These are phyloP conservation scores for Coleophoma cylindrospora DNA, from an alignment of 2,329 filamentous ascomycete species.

Conservation along the genomic window DNA sequence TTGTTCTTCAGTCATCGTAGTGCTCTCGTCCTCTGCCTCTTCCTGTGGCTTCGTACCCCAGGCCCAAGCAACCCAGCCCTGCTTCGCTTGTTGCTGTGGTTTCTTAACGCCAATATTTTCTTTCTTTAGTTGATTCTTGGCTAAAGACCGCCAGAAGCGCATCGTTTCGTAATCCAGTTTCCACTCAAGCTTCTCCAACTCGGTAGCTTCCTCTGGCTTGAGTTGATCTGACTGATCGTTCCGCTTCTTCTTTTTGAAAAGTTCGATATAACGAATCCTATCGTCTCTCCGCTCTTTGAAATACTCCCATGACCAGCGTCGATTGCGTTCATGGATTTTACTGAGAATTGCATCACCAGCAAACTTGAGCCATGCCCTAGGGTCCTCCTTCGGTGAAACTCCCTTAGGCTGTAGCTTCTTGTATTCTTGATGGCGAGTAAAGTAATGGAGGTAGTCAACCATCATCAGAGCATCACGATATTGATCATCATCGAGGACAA, in stretches of 20 bases:
- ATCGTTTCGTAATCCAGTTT: slow-evolving; percentile 93
- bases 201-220: slow-evolving; percentile 62
- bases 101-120: slow-evolving; percentile 90
- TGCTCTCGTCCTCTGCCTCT: slow-evolving; percentile 66
- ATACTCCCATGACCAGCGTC: slow-evolving; percentile 92
- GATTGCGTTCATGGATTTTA: slow-evolving; percentile 93
- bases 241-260: slow-evolving; percentile 89
- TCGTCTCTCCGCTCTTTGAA: slow-evolving; percentile 91
- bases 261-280: slow-evolving; percentile 78
- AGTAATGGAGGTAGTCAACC: slow-evolving; percentile 97
- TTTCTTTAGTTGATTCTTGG: slow-evolving; percentile 89
- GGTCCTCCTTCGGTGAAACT: slow-evolving; percentile 78
- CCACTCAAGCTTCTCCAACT: slow-evolving; percentile 72
- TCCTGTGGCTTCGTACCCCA: slow-evolving; percentile 71
- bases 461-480: slow-evolving; percentile 98
- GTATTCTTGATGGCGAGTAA: slow-evolving; percentile 95
- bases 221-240: slow-evolving; percentile 65
- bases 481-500: slow-evolving; percentile 96
- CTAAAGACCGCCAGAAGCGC: slow-evolving; percentile 93
- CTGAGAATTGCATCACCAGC: slow-evolving; percentile 82
- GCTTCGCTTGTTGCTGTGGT: slow-evolving; percentile 53
- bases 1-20: slow-evolving; percentile 90
- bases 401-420: slow-evolving; percentile 85
- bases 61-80: slow-evolving; percentile 87
- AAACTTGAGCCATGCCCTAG: slow-evolving; percentile 87